These are phyloP conservation scores for Aspergillus caelatus DNA, from an alignment of 2,329 filamentous ascomycete species.

Conservation along the genomic window DNA sequence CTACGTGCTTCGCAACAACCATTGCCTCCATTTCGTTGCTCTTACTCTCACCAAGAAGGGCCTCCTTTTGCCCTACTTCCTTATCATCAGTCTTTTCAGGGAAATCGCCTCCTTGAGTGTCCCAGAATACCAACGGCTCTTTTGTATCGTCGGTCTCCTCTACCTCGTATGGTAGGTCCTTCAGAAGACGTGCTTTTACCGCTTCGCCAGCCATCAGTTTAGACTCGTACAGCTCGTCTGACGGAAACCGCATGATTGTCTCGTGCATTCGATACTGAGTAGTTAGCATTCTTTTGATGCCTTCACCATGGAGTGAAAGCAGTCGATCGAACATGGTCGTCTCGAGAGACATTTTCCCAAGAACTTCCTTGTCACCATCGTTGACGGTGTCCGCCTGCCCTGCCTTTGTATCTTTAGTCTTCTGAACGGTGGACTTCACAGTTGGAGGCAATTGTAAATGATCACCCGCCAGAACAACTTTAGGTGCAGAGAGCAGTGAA, in stretches of 20 bases:
- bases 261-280: slow-evolving; percentile 99
- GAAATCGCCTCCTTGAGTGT: slow-evolving; percentile 94
- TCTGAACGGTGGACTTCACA: slow-evolving; percentile 71
- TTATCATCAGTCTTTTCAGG: slow-evolving; percentile 80
- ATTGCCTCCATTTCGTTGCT: slow-evolving; percentile 89
- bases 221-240: slow-evolving; percentile 80
- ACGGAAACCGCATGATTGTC: slow-evolving; percentile 92
- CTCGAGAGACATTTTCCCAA: slow-evolving; percentile 68
- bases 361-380: slow-evolving; percentile 40
- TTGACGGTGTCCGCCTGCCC: slow-evolving; percentile 20
- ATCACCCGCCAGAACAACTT: slow-evolving; percentile 89
- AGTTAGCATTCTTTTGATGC: slow-evolving; percentile 91
- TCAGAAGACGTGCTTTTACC: slow-evolving; percentile 75
- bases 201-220: slow-evolving; percentile 78
- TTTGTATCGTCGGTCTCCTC: slow-evolving; percentile 80
- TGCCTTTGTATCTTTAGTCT: slow-evolving; percentile 49
- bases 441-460: slow-evolving; percentile 93
- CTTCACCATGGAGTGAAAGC: slow-evolving; percentile 74
- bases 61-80: slow-evolving; percentile 56
- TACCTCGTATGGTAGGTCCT: slow-evolving; percentile 76
- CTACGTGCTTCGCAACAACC: slow-evolving; percentile 77
- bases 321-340: slow-evolving; percentile 92
- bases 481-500: slow-evolving; percentile 74
- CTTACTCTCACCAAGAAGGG: slow-evolving; percentile 73
- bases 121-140: slow-evolving; percentile 89